These are phyloP conservation scores for Rhododendron molle DNA, from an alignment of 148 eudicot genomes.

Conservation along the genomic window DNA sequence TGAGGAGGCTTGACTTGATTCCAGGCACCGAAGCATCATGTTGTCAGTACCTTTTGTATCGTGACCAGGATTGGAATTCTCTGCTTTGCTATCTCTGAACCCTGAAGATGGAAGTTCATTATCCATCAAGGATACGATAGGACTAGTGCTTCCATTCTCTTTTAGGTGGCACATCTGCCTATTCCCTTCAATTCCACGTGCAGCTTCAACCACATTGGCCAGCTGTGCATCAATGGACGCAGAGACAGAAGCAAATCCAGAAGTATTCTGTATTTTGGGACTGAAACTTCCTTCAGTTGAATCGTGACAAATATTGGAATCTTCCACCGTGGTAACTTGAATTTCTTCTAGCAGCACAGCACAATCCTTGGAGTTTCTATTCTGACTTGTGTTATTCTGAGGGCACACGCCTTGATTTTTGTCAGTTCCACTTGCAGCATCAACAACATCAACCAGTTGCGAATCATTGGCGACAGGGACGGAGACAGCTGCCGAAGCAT, in stretches of 20 bases:
- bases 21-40: background rate
- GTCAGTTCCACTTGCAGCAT: conserved; percentile 2
- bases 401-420: background rate
- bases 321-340: background rate
- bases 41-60: background rate
- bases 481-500: background rate
- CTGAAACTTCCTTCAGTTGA: background rate
- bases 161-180: background rate
- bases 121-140: background rate
- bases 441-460: background rate
- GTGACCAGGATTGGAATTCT: background rate
- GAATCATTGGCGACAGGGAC: background rate
- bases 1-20: background rate
- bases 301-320: background rate
- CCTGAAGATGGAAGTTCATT: background rate
- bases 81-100: background rate
- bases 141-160: background rate
- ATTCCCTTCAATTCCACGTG: background rate
- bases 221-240: background rate
- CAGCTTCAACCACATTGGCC: conserved; percentile 11
- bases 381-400: background rate
- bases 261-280: background rate
- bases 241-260: background rate
- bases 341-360: background rate
- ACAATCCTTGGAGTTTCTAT: background rate